Percentiles rank a stretch among this genome's conserved stretches.
Evolutionary conservation across 768 basidiomycete species (phyloP).

Genomic region (Termitomyces sp.): DNA sequence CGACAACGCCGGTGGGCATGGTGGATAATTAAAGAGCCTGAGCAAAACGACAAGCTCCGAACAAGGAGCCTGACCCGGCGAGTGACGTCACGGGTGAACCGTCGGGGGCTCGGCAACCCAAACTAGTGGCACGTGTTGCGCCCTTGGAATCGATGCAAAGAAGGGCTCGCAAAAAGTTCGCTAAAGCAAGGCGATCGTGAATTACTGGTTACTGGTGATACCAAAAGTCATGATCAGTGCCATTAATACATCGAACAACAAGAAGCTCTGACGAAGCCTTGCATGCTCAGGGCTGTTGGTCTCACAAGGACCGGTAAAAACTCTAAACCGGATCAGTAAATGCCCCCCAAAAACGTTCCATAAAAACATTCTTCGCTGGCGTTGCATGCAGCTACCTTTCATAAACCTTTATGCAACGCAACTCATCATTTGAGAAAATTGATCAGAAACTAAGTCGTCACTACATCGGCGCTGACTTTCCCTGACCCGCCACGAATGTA

Average conservation of each 20-base stretch:
- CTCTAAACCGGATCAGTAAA: not conserved
- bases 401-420: not conserved
- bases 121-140: not conserved
- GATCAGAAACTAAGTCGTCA: not conserved
- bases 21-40: not conserved
- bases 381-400: not conserved
- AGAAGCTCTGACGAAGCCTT: not conserved
- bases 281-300: not conserved
- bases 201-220: not conserved
- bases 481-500: not conserved
- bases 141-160: not conserved
- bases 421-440: not conserved
- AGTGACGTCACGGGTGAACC: conserved; percentile 12
- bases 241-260: not conserved
- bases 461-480: not conserved
- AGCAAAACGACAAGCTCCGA: conserved; percentile 2
- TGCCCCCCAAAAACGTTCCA: not conserved
- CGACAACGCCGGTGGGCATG: conserved; percentile 70
- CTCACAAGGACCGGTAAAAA: not conserved
- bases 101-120: not conserved
- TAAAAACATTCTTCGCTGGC: not conserved
- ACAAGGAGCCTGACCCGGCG: conserved; percentile 6
- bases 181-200: not conserved
- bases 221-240: not conserved
- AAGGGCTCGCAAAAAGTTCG: not conserved